These are phyloP conservation scores for Bretschneidera sinensis DNA, from an alignment of 345 rosid species.

Conservation along the genomic window DNA sequence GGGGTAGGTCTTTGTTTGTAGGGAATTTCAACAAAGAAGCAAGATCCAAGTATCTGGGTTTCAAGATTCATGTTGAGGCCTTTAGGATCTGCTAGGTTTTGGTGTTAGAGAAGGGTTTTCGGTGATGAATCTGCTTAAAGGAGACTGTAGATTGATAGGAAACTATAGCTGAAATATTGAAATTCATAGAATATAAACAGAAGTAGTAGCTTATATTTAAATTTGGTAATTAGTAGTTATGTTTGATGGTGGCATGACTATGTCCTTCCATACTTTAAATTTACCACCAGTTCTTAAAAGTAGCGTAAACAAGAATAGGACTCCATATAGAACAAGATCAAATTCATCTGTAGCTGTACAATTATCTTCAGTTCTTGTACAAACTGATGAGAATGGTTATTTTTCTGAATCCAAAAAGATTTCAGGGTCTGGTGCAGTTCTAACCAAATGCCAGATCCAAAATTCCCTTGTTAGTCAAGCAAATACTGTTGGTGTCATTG, in stretches of 20 bases:
- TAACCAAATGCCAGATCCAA: slow-evolving; percentile 1
- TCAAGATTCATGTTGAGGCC: no score
- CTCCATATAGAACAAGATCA: slow-evolving; percentile 13
- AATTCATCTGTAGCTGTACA: slow-evolving; percentile 13
- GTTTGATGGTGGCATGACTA: slow-evolving; percentile 25
- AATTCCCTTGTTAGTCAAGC: slow-evolving; percentile 21
- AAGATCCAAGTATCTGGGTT: no score
- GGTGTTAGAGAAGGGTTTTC: background rate
- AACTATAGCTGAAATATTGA: background rate
- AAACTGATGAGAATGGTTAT: slow-evolving; percentile 20
- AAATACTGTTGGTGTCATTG: slow-evolving; percentile 43
- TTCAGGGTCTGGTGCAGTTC: slow-evolving; percentile 12
- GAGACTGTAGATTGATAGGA: no score
- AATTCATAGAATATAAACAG: background rate
- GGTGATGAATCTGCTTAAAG: background rate
- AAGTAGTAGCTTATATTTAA: background rate
- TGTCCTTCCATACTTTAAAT: slow-evolving; percentile 12
- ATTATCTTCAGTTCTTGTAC: slow-evolving; percentile 20
- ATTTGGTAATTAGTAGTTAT: slow-evolving; percentile 7
- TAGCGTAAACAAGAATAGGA: slow-evolving; percentile 14
- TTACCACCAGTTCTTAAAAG: slow-evolving; percentile 19
- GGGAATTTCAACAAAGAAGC: background rate
- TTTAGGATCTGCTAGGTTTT: background rate
- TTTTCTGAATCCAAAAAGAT: slow-evolving; percentile 16
- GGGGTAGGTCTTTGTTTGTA: background rate